A percentile compares a stretch with the other conserved stretches of the same genome.
These are phyloP conservation scores for Fusarium acutatum DNA, from an alignment of 2,329 filamentous ascomycete species.

Conservation along the genomic window DNA sequence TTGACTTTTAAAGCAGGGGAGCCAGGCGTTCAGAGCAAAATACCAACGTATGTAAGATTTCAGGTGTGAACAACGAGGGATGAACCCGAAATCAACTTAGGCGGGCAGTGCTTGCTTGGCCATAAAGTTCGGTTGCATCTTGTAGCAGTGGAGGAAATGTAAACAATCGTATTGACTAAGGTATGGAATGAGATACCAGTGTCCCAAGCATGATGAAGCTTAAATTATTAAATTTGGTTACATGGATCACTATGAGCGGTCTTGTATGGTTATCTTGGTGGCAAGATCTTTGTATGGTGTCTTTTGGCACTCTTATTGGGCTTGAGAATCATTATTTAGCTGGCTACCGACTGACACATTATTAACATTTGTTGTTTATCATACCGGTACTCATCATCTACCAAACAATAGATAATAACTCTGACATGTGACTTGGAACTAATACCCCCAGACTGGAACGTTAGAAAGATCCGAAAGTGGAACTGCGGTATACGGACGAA, in stretches of 20 bases:
- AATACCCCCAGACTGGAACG: slow-evolving; percentile 24
- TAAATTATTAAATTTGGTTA: background rate
- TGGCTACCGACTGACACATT: background rate
- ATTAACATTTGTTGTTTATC: background rate
- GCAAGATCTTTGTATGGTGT: background rate
- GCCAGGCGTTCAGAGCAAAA: slow-evolving; percentile 43
- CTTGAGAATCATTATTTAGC: background rate
- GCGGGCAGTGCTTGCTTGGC: slow-evolving; percentile 22
- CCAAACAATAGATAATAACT: background rate
- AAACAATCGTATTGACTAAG: slow-evolving; percentile 9
- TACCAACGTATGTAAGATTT: slow-evolving; percentile 44
- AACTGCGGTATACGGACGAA: background rate
- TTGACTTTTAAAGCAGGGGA: slow-evolving; percentile 27
- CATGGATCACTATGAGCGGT: background rate
- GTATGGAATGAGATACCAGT: slow-evolving; percentile 22
- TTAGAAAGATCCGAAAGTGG: slow-evolving; percentile 1
- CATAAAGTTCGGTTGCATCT: slow-evolving; percentile 10
- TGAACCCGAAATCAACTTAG: background rate
- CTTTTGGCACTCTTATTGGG: background rate
- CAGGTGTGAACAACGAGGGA: slow-evolving; percentile 23
- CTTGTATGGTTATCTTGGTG: background rate
- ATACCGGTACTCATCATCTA: background rate
- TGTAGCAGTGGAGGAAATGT: slow-evolving; percentile 14
- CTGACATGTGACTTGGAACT: slow-evolving; percentile 28
- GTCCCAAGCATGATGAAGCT: slow-evolving; percentile 10